Percentiles rank a stretch among this genome's conserved stretches.
Evolutionary conservation across 768 basidiomycete species (phyloP).

Genomic region (Leccinellum albellum): DNA sequence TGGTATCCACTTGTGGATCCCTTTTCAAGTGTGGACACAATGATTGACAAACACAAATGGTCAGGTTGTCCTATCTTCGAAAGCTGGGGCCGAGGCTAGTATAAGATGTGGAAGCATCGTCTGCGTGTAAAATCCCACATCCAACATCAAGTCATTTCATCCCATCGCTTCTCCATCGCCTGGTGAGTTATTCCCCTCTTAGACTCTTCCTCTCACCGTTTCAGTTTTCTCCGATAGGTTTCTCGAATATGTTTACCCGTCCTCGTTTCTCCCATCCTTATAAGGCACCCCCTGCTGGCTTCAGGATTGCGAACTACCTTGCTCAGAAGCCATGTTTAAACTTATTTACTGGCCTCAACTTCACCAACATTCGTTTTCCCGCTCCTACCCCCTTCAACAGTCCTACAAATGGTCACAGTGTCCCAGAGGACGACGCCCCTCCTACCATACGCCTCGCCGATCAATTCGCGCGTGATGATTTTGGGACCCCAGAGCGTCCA

Average conservation of each 20-base stretch:
- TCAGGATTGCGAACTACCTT: conserved; percentile 21
- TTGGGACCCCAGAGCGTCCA: neutral
- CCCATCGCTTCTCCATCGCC: neutral
- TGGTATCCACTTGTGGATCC: neutral
- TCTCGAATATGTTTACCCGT: conserved; percentile 18
- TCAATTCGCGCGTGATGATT: neutral
- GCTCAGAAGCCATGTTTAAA: conserved; percentile 20
- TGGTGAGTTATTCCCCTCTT: neutral
- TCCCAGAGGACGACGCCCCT: conserved; percentile 6
- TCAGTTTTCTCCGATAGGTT: neutral
- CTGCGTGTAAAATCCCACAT: neutral
- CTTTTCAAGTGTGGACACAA: neutral
- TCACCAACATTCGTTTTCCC: conserved; percentile 11
- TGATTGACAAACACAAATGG: conserved; percentile 12
- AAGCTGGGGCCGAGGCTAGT: conserved; percentile 1
- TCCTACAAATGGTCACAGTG: conserved; percentile 3
- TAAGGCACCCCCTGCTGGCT: conserved; percentile 24
- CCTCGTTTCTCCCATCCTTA: conserved; percentile 12
- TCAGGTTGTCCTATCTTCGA: neutral
- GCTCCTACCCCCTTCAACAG: conserved; percentile 16
- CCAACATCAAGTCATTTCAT: conserved; percentile 1
- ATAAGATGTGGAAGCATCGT: conserved; percentile 14
- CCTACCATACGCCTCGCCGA: conserved; percentile 7
- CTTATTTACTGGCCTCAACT: conserved; percentile 11
- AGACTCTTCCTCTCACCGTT: neutral